phyloP scores from a whole-genome alignment of 2,329 filamentous ascomycete species.

The Exophiala phaeomuriformis region DNA sequence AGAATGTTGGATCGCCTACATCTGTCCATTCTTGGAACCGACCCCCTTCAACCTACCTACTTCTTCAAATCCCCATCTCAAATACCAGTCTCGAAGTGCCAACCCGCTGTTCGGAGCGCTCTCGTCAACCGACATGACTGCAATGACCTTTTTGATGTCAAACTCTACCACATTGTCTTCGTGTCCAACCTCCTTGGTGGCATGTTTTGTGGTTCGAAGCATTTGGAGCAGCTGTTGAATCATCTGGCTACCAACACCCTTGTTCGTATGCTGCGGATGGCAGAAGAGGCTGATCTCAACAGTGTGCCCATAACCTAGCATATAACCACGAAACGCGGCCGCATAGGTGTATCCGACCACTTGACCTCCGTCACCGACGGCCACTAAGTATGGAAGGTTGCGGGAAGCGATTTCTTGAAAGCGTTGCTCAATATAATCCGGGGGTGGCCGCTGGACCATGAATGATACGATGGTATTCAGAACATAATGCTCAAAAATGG shows the following conservation, averaged over 20 bases:
- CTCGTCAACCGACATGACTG: conserved; percentile 36
- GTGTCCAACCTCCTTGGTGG: conserved; percentile 20
- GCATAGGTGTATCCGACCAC: conserved; percentile 34
- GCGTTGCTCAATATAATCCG: conserved; percentile 29
- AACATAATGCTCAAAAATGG: conserved; percentile 36
- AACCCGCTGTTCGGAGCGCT: conserved; percentile 30
- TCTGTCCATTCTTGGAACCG: conserved; percentile 35
- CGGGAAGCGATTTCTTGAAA: conserved; percentile 25
- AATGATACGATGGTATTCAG: conserved; percentile 35
- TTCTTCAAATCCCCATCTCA: conserved; percentile 34
- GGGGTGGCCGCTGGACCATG: conserved; percentile 28
- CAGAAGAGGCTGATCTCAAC: conserved; percentile 38
- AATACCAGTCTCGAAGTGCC: conserved; percentile 34
- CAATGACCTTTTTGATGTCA: conserved; percentile 32
- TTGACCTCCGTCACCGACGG: conserved; percentile 26
- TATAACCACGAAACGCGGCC: conserved; percentile 32
- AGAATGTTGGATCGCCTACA: conserved; percentile 28
- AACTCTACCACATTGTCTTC: conserved; percentile 10
- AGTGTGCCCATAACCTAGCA: conserved; percentile 36
- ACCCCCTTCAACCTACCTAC: conserved; percentile 35
- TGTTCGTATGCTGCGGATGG: conserved; percentile 31
- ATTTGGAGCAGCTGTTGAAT: conserved; percentile 29
- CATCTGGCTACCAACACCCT: conserved; percentile 32
- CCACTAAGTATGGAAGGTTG: conserved; percentile 35
- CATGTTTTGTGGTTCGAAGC: conserved; percentile 28